Percentiles rank a stretch among this genome's conserved stretches.
phyloP scores from a whole-genome alignment of 2,329 filamentous ascomycete species.

The Colletotrichum sp. region DNA sequence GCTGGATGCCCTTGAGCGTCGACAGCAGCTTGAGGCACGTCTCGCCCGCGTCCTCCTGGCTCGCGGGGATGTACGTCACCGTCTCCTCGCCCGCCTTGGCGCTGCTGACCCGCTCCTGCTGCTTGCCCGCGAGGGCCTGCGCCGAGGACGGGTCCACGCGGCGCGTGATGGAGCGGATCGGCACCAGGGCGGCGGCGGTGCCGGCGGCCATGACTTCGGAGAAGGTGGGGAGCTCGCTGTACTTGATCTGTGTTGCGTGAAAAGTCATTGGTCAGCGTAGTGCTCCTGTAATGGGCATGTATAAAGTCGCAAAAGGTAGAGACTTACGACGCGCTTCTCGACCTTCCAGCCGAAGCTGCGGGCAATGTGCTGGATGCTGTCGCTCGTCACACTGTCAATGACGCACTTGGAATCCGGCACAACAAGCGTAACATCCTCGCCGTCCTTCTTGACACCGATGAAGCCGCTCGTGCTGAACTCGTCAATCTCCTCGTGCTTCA shows the following conservation, averaged over 20 bases:
- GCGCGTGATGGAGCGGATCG: constrained; percentile 88
- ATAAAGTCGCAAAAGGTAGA: no score
- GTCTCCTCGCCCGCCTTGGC: constrained; percentile 49
- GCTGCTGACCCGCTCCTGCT: constrained; percentile 42
- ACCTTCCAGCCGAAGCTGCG: constrained; percentile 83
- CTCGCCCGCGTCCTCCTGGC: constrained; percentile 73
- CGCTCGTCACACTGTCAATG: constrained; percentile 85
- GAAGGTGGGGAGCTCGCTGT: constrained; percentile 59
- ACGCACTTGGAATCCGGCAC: constrained; percentile 89
- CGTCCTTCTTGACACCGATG: constrained; percentile 73
- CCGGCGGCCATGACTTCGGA: constrained; percentile 88
- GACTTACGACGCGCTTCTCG: constrained; percentile 56
- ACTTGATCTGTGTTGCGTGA: constrained; percentile 60
- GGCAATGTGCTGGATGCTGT: constrained; percentile 79
- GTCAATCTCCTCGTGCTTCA: constrained; percentile 83
- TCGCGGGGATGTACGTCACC: constrained; percentile 58
- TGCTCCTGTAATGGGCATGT: no score
- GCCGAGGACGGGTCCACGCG: constrained; percentile 44
- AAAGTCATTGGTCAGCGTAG: no score
- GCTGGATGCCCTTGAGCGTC: constrained; percentile 85
- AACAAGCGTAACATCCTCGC: constrained; percentile 70
- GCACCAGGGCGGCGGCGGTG: constrained; percentile 89
- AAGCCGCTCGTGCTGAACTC: constrained; percentile 97
- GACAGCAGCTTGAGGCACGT: constrained; percentile 74
- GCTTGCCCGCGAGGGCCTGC: constrained; percentile 40